Base-by-base conservation (phyloP, 2,329 filamentous ascomycete genomes). In the Diaporthe destruens region DNA sequence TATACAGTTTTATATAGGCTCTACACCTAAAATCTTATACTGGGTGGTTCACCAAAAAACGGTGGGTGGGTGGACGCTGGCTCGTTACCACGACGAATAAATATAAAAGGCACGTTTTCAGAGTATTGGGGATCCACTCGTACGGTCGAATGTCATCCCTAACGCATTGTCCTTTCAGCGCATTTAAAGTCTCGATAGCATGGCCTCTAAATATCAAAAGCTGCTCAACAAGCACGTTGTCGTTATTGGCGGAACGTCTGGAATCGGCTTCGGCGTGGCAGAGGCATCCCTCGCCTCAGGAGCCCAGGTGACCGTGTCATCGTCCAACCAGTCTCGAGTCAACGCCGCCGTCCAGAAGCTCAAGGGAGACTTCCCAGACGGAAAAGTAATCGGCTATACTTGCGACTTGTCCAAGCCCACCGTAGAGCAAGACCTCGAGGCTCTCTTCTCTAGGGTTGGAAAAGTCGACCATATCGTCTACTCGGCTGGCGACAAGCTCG, bases 241-340 rank as follows among this genome's bases (percentile, higher is more conserved):
- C 53, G 81, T 93, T 77, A 84, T 93, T 59, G 91, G 91, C 56
- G 91, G 90, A 53, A 88, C 88, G 2, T 86, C 87, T 20, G 91
- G 91, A 67, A 90, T 93, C 53, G 91, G 91, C 42, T 89, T 86
- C 75, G 85, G 82, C 70, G 88, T 90, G 14, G 90, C 91, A 67
- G 87, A 91, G 82, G 87, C 86, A 2, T 82, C 84, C 18, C 78
- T 92, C 54, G 87, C 88, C 69, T 82, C 86, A 72, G 89, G 88
- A 44, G 87, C 87, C 51, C 79, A 78, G n/a, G 87, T 93, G 20
- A 86, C 84, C 57, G 86, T 93, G 77, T 87, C 88, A n/a, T 90
- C 88, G 3, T 92, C 90, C 3, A 88, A 85, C 69, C 79, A 83
- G 12, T 69, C 80, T 39, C 87, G 86, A 59, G 79, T 93, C 49